Conservation (phyloP, 495 filamentous ascomycete genomes). For the Penicillium soppii region DNA sequence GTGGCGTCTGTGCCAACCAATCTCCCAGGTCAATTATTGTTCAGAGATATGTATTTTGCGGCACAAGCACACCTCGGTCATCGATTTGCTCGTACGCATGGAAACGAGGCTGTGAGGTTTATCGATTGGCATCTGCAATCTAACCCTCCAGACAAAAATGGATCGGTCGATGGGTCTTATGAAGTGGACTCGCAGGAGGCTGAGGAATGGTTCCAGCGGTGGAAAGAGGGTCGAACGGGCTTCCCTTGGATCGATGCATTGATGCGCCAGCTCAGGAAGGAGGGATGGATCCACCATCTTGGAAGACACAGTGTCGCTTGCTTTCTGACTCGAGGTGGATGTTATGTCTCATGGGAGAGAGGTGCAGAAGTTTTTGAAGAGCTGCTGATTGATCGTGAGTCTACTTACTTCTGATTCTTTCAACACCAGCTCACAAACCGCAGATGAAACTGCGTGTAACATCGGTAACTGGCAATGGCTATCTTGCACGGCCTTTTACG, state of each 20-base stretch:
- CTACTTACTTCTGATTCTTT: background rate
- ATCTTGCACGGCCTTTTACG: slow-evolving; percentile 67
- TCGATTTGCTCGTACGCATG: slow-evolving; percentile 53
- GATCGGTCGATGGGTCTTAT: slow-evolving; percentile 37
- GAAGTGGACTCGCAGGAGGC: slow-evolving; percentile 54
- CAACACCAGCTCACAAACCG: background rate
- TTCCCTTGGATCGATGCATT: slow-evolving; percentile 75
- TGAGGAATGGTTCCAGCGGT: slow-evolving; percentile 61
- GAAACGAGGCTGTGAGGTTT: slow-evolving; percentile 61
- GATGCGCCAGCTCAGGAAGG: slow-evolving; percentile 66
- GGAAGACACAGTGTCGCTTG: slow-evolving; percentile 71
- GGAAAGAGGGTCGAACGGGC: slow-evolving; percentile 63
- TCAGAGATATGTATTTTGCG: slow-evolving; percentile 76
- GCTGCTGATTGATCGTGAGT: slow-evolving; percentile 59
- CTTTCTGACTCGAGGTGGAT: slow-evolving; percentile 70
- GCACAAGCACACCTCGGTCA: slow-evolving; percentile 64
- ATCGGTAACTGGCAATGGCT: slow-evolving; percentile 76
- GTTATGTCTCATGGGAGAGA: slow-evolving; percentile 71
- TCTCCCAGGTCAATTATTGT: slow-evolving; percentile 66
- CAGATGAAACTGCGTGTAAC: slow-evolving; percentile 65
- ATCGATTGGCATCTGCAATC: slow-evolving; percentile 70
- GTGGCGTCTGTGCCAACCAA: slow-evolving; percentile 57
- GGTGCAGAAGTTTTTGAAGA: slow-evolving; percentile 75
- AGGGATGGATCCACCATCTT: slow-evolving; percentile 76
- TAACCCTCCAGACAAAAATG: slow-evolving; percentile 34